phyloP scores from a whole-genome alignment of 495 filamentous ascomycete species.

The Talaromyces wortmannii region DNA sequence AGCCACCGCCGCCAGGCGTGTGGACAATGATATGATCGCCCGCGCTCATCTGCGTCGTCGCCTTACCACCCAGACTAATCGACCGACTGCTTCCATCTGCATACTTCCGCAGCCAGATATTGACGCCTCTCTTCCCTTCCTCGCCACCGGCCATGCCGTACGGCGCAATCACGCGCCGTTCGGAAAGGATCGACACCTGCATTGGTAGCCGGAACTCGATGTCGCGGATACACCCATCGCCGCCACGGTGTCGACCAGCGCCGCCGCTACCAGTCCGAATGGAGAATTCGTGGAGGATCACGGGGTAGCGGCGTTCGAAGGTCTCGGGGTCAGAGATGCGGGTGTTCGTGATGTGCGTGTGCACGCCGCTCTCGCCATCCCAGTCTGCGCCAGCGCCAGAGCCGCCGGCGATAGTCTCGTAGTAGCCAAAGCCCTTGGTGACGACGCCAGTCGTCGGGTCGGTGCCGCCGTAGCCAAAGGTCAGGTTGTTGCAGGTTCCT shows the following conservation, averaged over 20 bases:
- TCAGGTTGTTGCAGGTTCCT: slow-evolving; percentile 84
- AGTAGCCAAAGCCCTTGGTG: slow-evolving; percentile 88
- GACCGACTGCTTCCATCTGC: slow-evolving; percentile 49
- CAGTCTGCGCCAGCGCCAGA: slow-evolving; percentile 81
- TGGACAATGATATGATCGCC: slow-evolving; percentile 80
- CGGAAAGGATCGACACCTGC: slow-evolving; percentile 81
- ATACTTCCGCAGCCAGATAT: slow-evolving; percentile 73
- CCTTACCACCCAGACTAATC: slow-evolving; percentile 89
- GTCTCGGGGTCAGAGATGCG: slow-evolving; percentile 93
- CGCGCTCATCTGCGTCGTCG: slow-evolving; percentile 78
- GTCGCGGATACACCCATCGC: slow-evolving; percentile 84
- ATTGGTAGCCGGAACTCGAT: slow-evolving; percentile 91
- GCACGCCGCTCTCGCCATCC: slow-evolving; percentile 85
- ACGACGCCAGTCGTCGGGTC: slow-evolving; percentile 76
- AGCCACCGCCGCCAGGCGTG: slow-evolving; percentile 49
- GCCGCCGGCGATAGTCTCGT: slow-evolving; percentile 93
- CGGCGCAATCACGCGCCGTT: slow-evolving; percentile 78
- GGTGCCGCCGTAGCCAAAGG: slow-evolving; percentile 34
- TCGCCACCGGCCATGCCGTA: slow-evolving; percentile 85
- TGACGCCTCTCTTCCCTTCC: slow-evolving; percentile 71
- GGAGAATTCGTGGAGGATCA: slow-evolving; percentile 79
- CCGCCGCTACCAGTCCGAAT: slow-evolving; percentile 67
- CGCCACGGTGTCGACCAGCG: slow-evolving; percentile 67
- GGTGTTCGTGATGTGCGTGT: slow-evolving; percentile 99
- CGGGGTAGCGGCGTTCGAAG: slow-evolving; percentile 92